Evolutionary conservation across 768 basidiomycete genomes (phyloP), one percentile per base, ranked within the genome.

Genomic region (Calvatia gigantea): DNA sequence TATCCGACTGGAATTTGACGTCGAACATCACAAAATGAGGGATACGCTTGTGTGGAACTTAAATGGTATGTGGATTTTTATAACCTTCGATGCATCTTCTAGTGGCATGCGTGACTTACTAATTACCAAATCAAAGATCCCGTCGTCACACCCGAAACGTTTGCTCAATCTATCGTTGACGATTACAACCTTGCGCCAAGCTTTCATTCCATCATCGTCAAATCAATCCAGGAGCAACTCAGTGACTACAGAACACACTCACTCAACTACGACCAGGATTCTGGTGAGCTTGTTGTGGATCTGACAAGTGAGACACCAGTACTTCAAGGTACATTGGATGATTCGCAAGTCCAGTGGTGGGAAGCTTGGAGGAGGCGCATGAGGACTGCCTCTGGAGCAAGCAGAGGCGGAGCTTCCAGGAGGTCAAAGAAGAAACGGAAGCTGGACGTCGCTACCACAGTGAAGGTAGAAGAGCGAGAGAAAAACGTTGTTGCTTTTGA

Each of bases 1-100:
- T 2, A 88, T 99, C 37, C 84, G 97, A n/a, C 76, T 99, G 49
- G 97, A 99, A 69, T 86, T 98, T 63, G 97, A 99, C 63, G 87
- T 95, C 45, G 97, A 98, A 54, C 89, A 91, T 64, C 87, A 91
- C 66, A 91, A 88, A 72, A 87, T 98, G 78, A 84, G 94, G 25
- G 97, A 99, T 67, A 94, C 96, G 0, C 98, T 98, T 71, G 82
- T 97, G 42, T 99, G 96, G 97, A 97, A 99, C 65, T 70, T 95
- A 42, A 89, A 89, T 60, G 96, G 95, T 97, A 54, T n/a, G 83
- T 27, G 19, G 15, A 45, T 54, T 74, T 43, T 56, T 43, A 21
- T 27, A n/a, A 46, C 43, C 44, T 42, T 35, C n/a, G 19, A 46
- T 25, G 31, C 9, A n/a, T n/a, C n/a, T n/a, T n/a, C n/a, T 14